Base-by-base conservation (phyloP, 495 filamentous ascomycete species). In the Penicillium waksmanii region DNA sequence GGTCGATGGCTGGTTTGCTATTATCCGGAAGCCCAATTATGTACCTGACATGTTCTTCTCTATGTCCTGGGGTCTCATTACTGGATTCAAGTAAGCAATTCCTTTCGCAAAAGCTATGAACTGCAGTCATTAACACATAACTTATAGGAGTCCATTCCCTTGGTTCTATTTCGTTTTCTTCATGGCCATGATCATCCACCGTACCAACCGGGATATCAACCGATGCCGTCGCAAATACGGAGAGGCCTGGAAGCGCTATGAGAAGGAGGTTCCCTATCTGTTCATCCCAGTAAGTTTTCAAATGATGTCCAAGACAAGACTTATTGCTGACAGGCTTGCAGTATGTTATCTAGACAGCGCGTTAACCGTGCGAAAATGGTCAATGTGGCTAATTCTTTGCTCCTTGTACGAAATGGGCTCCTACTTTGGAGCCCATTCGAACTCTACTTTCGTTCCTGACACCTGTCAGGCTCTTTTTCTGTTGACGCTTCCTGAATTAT, bases 111-210 rank as follows among this genome's bases (percentile, higher is more conserved):
- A 19, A 13, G 15, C 42, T 10, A 44, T 10, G n/a, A 8, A 10
- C 8, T 44, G 11, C 12, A 18, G 1, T 5, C 0, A 44, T 13
- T 44, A 10, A 44, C 42, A 7, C 3, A 17, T 0, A 3, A 1
- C 9, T 44, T 18, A 17, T 17, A 44, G 42, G 11, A 76, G 70
- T 35, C 71, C 70, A 5, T 77, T 97, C 71, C 94, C 94, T 0
- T 98, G 94, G 93, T 97, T 98, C 68, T 95, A 97, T 64, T 88
- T 91, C 7, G 73, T 89, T 15, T 98, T 98, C 78, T 98, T 98
- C 73, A 75, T 77, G 12, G 72, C 74, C 55, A 97, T 97, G 94
- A 97, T 98, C 66, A 73, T 85, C 17, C 95, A 98, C 74, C 89
- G 94, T 27, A 87, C 90, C 11, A 80, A 73, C 65, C 82, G 94